These are phyloP conservation scores for Biancaea sappan DNA, from an alignment of 306 rosid genomes.

Conservation along the genomic window DNA sequence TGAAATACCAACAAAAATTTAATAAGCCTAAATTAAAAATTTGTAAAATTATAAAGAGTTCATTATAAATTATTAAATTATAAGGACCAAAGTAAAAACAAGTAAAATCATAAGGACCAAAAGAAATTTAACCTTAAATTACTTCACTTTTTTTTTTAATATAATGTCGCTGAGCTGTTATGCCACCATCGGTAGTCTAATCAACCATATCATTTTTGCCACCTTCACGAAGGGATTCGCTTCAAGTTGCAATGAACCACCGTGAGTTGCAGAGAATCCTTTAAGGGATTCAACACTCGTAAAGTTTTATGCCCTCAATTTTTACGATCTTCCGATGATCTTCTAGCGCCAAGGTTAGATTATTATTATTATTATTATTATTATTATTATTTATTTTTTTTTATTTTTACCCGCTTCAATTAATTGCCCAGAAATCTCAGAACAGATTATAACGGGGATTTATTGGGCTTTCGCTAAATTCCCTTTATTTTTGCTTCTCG, in stretches of 20 bases:
- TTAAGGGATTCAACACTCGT: not conserved
- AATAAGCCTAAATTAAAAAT: no score
- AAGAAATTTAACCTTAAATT: no score
- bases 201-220: constrained; percentile 23
- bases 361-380: not conserved
- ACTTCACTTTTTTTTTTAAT: no score
- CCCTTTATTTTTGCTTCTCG: not conserved
- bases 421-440: constrained; percentile 2
- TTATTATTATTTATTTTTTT: no score
- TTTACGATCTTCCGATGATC: not conserved
- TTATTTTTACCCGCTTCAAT: not conserved
- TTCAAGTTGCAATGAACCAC: not conserved
- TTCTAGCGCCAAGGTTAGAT: constrained; percentile 30
- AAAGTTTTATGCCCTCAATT: not conserved
- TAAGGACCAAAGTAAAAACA: no score
- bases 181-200: not conserved
- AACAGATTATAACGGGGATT: not conserved
- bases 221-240: constrained; percentile 17
- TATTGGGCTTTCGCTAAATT: constrained; percentile 14
- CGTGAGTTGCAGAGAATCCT: not conserved
- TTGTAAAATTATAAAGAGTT: no score
- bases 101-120: no score
- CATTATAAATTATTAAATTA: no score
- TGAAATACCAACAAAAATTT: no score
- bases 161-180: no score